Evolutionary conservation across 768 basidiomycete species (phyloP), one percentile per base, ranked within the genome.

Genomic region (Pleurotus tuber-regium): DNA sequence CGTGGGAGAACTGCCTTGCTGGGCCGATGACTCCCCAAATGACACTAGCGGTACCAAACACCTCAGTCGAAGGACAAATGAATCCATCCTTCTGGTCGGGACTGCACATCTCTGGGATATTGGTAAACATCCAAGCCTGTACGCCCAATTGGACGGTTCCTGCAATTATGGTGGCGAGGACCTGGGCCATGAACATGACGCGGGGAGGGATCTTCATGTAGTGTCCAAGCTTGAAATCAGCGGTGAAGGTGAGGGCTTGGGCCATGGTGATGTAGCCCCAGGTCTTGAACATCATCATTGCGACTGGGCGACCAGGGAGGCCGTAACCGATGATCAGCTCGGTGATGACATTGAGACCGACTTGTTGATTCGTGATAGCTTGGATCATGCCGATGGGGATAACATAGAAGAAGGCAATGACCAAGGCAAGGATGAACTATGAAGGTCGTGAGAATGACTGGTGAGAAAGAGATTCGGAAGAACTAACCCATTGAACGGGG

Each of bases 211-310:
- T 76, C 68, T 87, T 87, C 82, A 83, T 86, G 62, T 84, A 83
- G 59, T 87, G 87, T 8, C 84, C 87, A 42, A 89, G 83, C 66
- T 92, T 92, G 63, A 91, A 83, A 68, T 91, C 87, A 7, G 79
- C 73, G 1, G 84, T 78, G 70, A 91, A 92, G 36, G 69, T 70
- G 35, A 90, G 63, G 1, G 88, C 87, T 66, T 66, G 62, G 16
- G 71, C 72, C 78, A 83, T 78, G 4, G 79, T 80, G 54, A 86
- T 83, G 59, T 87, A 89, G 25, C 89, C 87, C 75, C 76, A 89
- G 0, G 86, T 87, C 78, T 89, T 91, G 77, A 90, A 90, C 72
- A 91, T 71, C 89, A 92, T 89, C 76, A 83, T 88, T 0, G 90
- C 89, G 51, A 91, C 64, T 4, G 89, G 87, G 12, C 78, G 79